Evolutionary conservation across 2,329 filamentous ascomycete genomes (phyloP).

Genomic region (Talaromyces sp.): DNA sequence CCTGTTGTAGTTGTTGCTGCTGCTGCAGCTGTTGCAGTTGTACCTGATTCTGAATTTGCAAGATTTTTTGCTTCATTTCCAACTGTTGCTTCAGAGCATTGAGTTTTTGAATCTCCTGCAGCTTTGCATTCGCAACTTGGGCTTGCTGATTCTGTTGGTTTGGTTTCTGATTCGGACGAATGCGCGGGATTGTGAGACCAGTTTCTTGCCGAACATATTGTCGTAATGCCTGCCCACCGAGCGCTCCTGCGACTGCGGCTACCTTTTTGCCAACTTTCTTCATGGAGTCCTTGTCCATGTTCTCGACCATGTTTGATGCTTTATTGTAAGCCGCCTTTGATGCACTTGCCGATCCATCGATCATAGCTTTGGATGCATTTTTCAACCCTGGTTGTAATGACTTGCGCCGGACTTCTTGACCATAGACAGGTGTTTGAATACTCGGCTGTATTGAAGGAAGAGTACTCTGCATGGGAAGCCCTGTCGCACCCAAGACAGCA

Average conservation of each 20-base stretch:
- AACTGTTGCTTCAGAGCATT: slow-evolving; percentile 12
- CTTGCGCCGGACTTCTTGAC: slow-evolving; percentile 15
- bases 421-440: neutral
- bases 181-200: slow-evolving; percentile 7
- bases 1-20: slow-evolving; percentile 1
- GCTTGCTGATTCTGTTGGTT: slow-evolving; percentile 3
- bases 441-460: slow-evolving; percentile 13
- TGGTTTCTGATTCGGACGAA: slow-evolving; percentile 2
- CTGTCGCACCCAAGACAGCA: neutral
- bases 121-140: slow-evolving; percentile 1
- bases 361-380: slow-evolving; percentile 8
- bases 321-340: slow-evolving; percentile 16
- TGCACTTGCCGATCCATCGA: slow-evolving; percentile 14
- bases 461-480: neutral
- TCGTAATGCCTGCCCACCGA: slow-evolving; percentile 1
- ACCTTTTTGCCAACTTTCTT: slow-evolving; percentile 18
- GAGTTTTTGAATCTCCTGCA: slow-evolving; percentile 13
- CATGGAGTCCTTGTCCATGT: slow-evolving; percentile 16
- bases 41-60: slow-evolving; percentile 11
- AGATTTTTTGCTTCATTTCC: slow-evolving; percentile 13
- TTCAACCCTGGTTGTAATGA: slow-evolving; percentile 10
- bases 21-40: slow-evolving; percentile 10
- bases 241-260: slow-evolving; percentile 15
- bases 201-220: slow-evolving; percentile 15
- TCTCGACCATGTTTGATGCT: slow-evolving; percentile 16